phyloP scores from a whole-genome alignment of 306 rosid genomes.

The Dryas octopetala region DNA sequence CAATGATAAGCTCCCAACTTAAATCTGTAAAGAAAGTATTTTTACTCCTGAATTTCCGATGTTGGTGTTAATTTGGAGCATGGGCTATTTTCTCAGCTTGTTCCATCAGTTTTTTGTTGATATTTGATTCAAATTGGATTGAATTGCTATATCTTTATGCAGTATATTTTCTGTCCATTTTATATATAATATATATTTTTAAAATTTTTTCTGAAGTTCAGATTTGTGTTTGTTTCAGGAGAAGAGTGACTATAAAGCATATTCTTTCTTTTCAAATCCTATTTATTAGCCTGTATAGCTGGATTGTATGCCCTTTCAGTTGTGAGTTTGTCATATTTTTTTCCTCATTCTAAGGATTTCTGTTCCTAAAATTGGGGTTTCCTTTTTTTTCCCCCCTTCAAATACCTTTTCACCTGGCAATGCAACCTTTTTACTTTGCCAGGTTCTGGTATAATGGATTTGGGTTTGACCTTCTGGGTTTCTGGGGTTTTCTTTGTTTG shows the following conservation, averaged over 20 bases:
- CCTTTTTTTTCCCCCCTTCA: not conserved
- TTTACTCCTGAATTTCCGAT: not conserved
- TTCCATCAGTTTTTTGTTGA: not conserved
- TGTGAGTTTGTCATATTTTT: slow-evolving; percentile 20
- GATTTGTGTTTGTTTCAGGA: not conserved
- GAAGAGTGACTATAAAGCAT: not conserved
- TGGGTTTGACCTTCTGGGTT: slow-evolving; percentile 23
- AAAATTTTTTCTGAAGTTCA: not conserved
- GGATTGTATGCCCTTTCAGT: slow-evolving; percentile 13
- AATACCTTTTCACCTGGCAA: slow-evolving; percentile 19
- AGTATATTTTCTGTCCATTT: not conserved
- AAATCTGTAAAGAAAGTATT: not conserved
- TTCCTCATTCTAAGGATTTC: slow-evolving; percentile 19
- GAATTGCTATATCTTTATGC: not conserved
- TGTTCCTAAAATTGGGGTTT: slow-evolving; percentile 20
- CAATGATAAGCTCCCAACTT: not conserved
- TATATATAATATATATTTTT: not conserved
- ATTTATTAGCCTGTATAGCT: slow-evolving; percentile 7
- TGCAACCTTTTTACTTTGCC: slow-evolving; percentile 1
- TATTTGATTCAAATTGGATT: not conserved
- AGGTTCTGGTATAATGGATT: slow-evolving; percentile 17
- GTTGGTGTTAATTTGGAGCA: not conserved
- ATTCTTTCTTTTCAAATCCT: not conserved
- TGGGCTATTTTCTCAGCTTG: not conserved
- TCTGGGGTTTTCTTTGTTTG: not conserved